These are phyloP conservation scores for Obelidium mucronatum DNA, from an alignment of 192 early-diverging fungal species.

Conservation along the genomic window DNA sequence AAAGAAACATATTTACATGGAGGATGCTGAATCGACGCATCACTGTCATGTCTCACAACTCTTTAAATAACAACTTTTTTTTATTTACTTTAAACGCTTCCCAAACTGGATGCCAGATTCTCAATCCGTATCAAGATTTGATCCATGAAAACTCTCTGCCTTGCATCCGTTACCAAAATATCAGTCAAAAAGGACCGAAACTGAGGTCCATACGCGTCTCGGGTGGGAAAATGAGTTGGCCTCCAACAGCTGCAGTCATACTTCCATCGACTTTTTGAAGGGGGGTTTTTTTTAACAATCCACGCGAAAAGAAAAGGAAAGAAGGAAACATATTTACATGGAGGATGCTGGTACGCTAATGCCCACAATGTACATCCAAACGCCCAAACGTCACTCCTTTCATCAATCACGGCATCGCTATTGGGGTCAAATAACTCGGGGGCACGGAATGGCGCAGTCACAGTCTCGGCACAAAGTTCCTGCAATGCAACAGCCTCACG, in stretches of 20 bases:
- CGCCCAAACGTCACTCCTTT: constrained; percentile 55
- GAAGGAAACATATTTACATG: constrained; percentile 39
- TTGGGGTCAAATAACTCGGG: constrained; percentile 63
- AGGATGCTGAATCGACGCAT: constrained; percentile 18
- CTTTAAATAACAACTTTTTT: too few species aligned
- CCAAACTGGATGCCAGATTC: constrained; percentile 13
- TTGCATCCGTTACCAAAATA: constrained; percentile 28
- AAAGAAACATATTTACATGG: constrained; percentile 44
- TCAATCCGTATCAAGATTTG: constrained; percentile 11
- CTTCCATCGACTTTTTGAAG: constrained; percentile 46
- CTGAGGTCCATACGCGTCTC: constrained; percentile 25
- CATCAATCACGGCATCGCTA: constrained; percentile 40
- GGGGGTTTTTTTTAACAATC: too few species aligned
- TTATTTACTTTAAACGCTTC: background rate
- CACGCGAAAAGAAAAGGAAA: too few species aligned
- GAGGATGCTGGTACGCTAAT: constrained; percentile 53
- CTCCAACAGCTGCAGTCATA: constrained; percentile 50
- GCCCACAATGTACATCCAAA: constrained; percentile 60
- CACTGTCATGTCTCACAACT: too few species aligned
- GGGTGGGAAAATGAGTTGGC: constrained; percentile 46
- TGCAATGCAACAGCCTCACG: constrained; percentile 55
- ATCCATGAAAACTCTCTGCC: constrained; percentile 11
- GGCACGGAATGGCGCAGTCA: constrained; percentile 57
- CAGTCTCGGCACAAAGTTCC: constrained; percentile 58
- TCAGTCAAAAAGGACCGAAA: constrained; percentile 30